phyloP scores from a whole-genome alignment of 2,329 filamentous ascomycete species.

The Penicillium digitatum region DNA sequence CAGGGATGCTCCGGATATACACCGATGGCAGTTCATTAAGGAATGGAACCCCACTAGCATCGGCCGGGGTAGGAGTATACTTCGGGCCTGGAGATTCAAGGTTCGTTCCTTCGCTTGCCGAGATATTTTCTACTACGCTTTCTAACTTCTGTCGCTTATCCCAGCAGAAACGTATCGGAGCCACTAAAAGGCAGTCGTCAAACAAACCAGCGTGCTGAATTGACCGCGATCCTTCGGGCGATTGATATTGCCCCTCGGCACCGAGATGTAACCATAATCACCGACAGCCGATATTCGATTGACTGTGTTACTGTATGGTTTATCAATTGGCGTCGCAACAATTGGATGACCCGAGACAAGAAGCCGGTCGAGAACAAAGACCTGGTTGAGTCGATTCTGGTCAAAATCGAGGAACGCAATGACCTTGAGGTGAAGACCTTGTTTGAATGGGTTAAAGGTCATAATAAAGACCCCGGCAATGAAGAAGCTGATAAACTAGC shows the following conservation, averaged over 20 bases:
- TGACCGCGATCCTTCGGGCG: conserved; percentile 81
- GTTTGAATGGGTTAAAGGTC: conserved; percentile 89
- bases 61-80: conserved; percentile 61
- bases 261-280: conserved; percentile 70
- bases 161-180: conserved; percentile 67
- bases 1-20: conserved; percentile 56
- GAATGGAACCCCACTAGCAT: conserved; percentile 54
- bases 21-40: conserved; percentile 61
- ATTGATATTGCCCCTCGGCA: conserved; percentile 68
- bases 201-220: conserved; percentile 94
- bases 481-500: conserved; percentile 75
- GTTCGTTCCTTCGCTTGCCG: conserved; percentile 37
- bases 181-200: conserved; percentile 68
- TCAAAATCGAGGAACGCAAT: conserved; percentile 66
- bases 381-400: conserved; percentile 68
- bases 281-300: conserved; percentile 89
- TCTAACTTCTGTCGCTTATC: conserved; percentile 25
- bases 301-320: conserved; percentile 86
- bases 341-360: conserved; percentile 69
- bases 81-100: conserved; percentile 58
- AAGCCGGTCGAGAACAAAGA: conserved; percentile 83
- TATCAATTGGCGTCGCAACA: conserved; percentile 67
- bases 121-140: neutral
- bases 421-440: conserved; percentile 58
- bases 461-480: conserved; percentile 69